These are phyloP conservation scores for Eucommia ulmoides DNA, from an alignment of 257 asterid species.

Conservation along the genomic window DNA sequence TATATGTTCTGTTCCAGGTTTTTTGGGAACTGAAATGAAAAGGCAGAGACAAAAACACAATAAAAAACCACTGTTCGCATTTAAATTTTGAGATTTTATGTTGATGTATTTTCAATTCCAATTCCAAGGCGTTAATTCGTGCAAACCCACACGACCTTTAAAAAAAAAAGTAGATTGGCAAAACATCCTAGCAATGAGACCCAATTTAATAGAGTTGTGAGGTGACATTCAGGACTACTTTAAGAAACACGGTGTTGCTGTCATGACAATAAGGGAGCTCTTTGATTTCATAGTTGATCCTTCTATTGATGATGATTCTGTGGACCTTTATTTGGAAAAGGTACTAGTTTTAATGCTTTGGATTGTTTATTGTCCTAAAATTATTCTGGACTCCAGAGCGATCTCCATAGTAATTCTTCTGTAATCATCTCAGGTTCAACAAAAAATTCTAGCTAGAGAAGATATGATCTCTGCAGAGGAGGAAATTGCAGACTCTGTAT, in stretches of 20 bases:
- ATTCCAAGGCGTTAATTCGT: too few relatives aligned
- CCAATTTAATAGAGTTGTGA: not conserved
- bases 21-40: too few relatives aligned
- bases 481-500: slow-evolving; percentile 84
- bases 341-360: slow-evolving; percentile 12
- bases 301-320: slow-evolving; percentile 60
- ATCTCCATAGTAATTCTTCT: slow-evolving; percentile 3
- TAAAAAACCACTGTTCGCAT: too few relatives aligned
- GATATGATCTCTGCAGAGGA: slow-evolving; percentile 69
- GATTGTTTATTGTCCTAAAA: slow-evolving; percentile 7
- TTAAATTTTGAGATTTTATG: too few relatives aligned
- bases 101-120: too few relatives aligned
- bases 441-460: slow-evolving; percentile 76
- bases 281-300: slow-evolving; percentile 91
- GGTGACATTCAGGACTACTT: slow-evolving; percentile 62
- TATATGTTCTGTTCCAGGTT: too few relatives aligned
- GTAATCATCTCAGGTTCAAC: slow-evolving; percentile 44
- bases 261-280: slow-evolving; percentile 77
- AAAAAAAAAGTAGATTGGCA: not conserved
- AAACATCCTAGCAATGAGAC: not conserved
- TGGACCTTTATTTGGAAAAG: slow-evolving; percentile 85
- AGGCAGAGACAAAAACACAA: too few relatives aligned
- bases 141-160: too few relatives aligned
- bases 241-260: slow-evolving; percentile 79
- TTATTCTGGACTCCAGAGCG: slow-evolving; percentile 2